Conservation (phyloP, 768 basidiomycete genomes). For the Hydnum rufescens region DNA sequence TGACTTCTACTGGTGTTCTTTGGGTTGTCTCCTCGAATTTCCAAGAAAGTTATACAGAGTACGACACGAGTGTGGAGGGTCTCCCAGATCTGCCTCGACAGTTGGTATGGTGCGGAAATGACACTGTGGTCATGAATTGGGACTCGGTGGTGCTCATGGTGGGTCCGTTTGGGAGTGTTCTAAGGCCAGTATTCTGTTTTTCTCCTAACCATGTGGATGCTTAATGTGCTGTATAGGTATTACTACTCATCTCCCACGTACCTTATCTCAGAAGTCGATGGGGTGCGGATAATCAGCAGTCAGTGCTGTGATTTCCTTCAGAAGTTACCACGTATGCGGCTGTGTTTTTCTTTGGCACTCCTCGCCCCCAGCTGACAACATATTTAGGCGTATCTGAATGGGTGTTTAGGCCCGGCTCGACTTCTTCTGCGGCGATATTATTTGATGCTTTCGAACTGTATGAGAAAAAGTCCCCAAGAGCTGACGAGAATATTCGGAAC, state of each 20-base stretch:
- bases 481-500: constrained; percentile 78
- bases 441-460: constrained; percentile 89
- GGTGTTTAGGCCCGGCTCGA: constrained; percentile 84
- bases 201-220: background rate
- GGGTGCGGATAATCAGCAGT: constrained; percentile 63
- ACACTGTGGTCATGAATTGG: constrained; percentile 82
- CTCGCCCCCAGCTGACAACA: background rate
- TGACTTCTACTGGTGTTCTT: constrained; percentile 50
- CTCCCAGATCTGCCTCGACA: constrained; percentile 25
- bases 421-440: constrained; percentile 75
- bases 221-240: constrained; percentile 32
- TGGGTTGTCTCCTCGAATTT: constrained; percentile 97
- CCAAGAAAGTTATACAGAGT: constrained; percentile 72
- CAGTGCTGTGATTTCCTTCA: constrained; percentile 77
- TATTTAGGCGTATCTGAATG: constrained; percentile 51
- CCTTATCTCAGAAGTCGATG: constrained; percentile 74
- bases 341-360: background rate
- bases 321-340: constrained; percentile 64
- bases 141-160: constrained; percentile 56
- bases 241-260: constrained; percentile 56
- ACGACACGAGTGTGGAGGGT: constrained; percentile 36
- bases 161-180: constrained; percentile 77
- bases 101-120: constrained; percentile 92
- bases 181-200: constrained; percentile 36
- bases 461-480: constrained; percentile 63